Evolutionary conservation across 306 rosid genomes (phyloP), one percentile per base, ranked within the genome.

Genomic region (Cucumis cinereus): DNA sequence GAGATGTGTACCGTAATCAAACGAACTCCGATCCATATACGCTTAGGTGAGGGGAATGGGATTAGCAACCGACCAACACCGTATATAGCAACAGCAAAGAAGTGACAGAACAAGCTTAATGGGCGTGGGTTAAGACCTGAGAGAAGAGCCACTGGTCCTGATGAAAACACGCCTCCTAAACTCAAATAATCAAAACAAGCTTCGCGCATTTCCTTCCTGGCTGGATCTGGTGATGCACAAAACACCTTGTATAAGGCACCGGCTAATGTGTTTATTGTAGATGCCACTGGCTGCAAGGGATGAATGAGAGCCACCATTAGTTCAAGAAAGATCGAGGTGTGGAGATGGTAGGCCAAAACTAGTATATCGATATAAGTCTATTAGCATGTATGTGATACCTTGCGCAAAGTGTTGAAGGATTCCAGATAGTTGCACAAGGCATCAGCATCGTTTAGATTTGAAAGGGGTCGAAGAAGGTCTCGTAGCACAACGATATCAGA

Each of bases 131-230:
- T 90, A 17, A 88, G 89, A 41, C 89, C 90, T 17, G 88, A 81
- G 55, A 90, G 88, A 38, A 88, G 64, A 75, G 90, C 80, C 53
- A 84, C 75, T 54, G 90, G 83, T 69, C 86, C 90, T 19, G 79
- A 58, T 5, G 92, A 85, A 83, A 81, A 90, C 20, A 80, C 70
- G 7, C 88, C 79, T 45, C 92, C 82, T n/a, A 90, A 88, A 82
- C 90, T 86, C 80, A 88, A 77, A 78, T 86, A 90, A 63, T 88
- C 84, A 10, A 90, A 90, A 79, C 89, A 86, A 38, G 88, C 92
- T 78, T 80, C 83, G 0, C 86, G 79, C 88, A 82, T 82, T 79
- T 90, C 92, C 74, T 86, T 82, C 81, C 85, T 83, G n/a, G 88
- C 87, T 14, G 89, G 92, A 67, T 86, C 86, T 17, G 92, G 85